Conservation (phyloP, 805 yeast species). For the Wickerhamiella azyma region DNA sequence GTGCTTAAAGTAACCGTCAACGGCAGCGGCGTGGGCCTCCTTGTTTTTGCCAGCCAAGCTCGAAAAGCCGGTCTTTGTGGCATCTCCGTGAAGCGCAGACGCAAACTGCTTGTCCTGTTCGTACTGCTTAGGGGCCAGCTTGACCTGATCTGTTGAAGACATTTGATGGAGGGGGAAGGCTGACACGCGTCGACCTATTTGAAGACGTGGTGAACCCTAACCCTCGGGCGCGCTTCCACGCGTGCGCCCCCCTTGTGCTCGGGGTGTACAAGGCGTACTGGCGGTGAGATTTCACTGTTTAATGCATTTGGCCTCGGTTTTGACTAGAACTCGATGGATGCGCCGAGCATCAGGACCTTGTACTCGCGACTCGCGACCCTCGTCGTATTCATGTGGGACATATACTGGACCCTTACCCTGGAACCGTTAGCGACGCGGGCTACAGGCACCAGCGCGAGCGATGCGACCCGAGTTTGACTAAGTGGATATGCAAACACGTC, state of each 20-base stretch:
- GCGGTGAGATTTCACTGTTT: too few species aligned
- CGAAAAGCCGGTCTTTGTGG: constrained; percentile 51
- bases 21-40: constrained; percentile 69
- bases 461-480: too few species aligned
- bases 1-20: constrained; percentile 83
- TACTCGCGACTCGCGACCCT: neutral
- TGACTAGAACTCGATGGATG: too few species aligned
- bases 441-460: too few species aligned
- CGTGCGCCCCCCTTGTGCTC: too few species aligned
- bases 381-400: neutral
- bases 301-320: too few species aligned
- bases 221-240: neutral
- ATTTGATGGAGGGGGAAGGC: neutral
- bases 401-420: neutral
- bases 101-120: constrained; percentile 59
- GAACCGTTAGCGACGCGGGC: neutral
- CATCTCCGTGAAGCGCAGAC: constrained; percentile 73
- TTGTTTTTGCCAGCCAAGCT: constrained; percentile 70
- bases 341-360: too few species aligned
- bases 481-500: too few species aligned
- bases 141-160: constrained; percentile 11
- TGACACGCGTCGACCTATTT: neutral
- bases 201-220: neutral
- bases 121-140: constrained; percentile 42
- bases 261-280: too few species aligned